These are phyloP conservation scores for Coniella vitis DNA, from an alignment of 2,329 filamentous ascomycete species.

Conservation along the genomic window DNA sequence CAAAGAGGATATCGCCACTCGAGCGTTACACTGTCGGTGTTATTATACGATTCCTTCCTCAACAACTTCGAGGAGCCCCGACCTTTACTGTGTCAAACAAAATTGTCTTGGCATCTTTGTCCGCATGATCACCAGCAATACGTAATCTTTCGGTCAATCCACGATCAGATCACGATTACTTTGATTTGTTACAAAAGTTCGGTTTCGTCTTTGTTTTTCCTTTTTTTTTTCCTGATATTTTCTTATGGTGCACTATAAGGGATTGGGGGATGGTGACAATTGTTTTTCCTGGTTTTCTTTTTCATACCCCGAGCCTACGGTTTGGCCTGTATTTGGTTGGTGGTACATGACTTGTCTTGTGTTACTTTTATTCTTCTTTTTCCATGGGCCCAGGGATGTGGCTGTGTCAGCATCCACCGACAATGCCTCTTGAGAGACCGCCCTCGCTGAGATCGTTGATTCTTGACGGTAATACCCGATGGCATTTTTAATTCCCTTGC, in stretches of 20 bases:
- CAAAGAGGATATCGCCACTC: too few relatives aligned
- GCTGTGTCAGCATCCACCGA: not conserved
- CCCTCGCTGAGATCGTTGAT: not conserved
- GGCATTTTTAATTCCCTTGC: conserved; percentile 1
- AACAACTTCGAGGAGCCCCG: too few relatives aligned
- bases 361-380: conserved; percentile 11
- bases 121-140: too few relatives aligned
- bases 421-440: not conserved
- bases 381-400: conserved; percentile 4
- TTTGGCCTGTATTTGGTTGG: conserved; percentile 13
- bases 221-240: not conserved
- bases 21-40: too few relatives aligned
- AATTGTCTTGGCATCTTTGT: too few relatives aligned
- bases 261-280: not conserved
- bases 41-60: too few relatives aligned
- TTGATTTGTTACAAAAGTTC: not conserved
- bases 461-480: not conserved
- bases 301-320: conserved; percentile 5
- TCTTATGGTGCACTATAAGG: conserved; percentile 8
- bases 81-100: too few relatives aligned
- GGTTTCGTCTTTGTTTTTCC: too few relatives aligned
- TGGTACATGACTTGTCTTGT: conserved; percentile 11
- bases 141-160: too few relatives aligned
- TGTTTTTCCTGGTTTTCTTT: conserved; percentile 14
- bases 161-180: not conserved